A percentile compares a stretch with the other conserved stretches of the same genome.
phyloP scores from a whole-genome alignment of 2,329 filamentous ascomycete genomes.

The Hypoxylon sp. region DNA sequence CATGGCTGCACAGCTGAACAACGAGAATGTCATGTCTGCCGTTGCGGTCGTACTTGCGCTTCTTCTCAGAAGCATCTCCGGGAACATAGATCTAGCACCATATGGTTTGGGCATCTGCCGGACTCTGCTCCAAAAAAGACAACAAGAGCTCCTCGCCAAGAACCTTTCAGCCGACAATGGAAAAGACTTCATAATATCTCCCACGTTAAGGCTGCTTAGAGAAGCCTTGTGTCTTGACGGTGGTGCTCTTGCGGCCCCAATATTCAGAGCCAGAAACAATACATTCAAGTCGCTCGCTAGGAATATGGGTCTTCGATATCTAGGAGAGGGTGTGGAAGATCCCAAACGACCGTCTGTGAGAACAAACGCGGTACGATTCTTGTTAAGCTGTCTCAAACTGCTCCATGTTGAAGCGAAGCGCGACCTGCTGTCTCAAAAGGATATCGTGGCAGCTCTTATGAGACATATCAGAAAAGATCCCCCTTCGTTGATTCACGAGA shows the following conservation, averaged over 20 bases:
- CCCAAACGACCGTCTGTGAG: constrained; percentile 80
- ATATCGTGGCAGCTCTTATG: constrained; percentile 77
- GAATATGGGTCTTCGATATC: constrained; percentile 79
- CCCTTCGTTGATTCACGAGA: constrained; percentile 78
- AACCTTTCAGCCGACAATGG: constrained; percentile 83
- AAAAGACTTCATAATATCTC: constrained; percentile 90
- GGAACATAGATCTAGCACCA: constrained; percentile 77
- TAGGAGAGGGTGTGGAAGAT: constrained; percentile 72
- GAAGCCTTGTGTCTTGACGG: constrained; percentile 90
- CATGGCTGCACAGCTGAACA: constrained; percentile 81
- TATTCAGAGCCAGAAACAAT: constrained; percentile 82
- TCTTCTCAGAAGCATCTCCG: constrained; percentile 82
- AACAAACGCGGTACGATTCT: constrained; percentile 84
- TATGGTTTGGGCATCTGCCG: constrained; percentile 84
- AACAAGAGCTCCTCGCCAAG: constrained; percentile 82
- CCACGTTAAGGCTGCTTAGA: constrained; percentile 84
- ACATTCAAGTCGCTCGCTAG: constrained; percentile 84
- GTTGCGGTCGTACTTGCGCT: constrained; percentile 85
- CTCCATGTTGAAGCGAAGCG: constrained; percentile 81
- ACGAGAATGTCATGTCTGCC: constrained; percentile 83
- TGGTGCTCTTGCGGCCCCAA: constrained; percentile 79
- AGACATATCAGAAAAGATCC: constrained; percentile 84
- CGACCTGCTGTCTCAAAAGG: constrained; percentile 84
- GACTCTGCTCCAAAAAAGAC: constrained; percentile 82
- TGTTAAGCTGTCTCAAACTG: constrained; percentile 83